Conservation (phyloP, 2,329 filamentous ascomycete species). For the Mollisiaceae sp. region DNA sequence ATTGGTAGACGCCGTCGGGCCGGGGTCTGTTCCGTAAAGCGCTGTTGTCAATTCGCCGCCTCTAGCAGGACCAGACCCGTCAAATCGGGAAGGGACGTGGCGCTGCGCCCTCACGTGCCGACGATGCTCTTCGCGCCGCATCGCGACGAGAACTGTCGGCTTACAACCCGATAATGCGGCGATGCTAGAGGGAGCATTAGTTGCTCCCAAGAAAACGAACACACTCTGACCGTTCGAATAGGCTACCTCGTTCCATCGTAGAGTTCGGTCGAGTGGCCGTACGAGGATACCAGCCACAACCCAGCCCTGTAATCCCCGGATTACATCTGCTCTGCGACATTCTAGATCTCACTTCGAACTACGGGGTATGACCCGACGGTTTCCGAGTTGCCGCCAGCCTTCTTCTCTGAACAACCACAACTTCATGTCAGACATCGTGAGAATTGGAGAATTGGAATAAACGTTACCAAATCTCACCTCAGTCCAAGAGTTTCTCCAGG, state of each 20-base stretch:
- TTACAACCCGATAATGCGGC: not conserved
- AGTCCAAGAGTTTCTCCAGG: not conserved
- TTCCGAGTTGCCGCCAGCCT: not conserved
- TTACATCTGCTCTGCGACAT: not conserved
- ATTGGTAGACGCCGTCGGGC: not conserved
- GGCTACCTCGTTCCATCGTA: too few species aligned
- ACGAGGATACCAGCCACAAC: slow-evolving; percentile 5
- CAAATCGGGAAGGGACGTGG: not conserved
- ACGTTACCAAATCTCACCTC: not conserved
- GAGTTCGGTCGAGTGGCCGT: not conserved
- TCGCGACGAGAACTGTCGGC: not conserved
- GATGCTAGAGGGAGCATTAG: not conserved
- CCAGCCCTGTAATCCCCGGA: slow-evolving; percentile 8
- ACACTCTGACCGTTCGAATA: not conserved
- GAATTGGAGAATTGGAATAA: not conserved
- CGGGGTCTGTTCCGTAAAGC: not conserved
- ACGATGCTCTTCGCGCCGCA: not conserved
- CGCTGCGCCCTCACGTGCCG: too few species aligned
- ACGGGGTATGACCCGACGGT: slow-evolving; percentile 1
- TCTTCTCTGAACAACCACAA: not conserved
- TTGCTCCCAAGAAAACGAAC: not conserved
- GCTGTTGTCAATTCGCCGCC: not conserved
- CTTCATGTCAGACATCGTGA: not conserved
- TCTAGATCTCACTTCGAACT: not conserved
- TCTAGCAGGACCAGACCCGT: not conserved